phyloP scores from a whole-genome alignment of 495 filamentous ascomycete species.

The Viridothelium virens region DNA sequence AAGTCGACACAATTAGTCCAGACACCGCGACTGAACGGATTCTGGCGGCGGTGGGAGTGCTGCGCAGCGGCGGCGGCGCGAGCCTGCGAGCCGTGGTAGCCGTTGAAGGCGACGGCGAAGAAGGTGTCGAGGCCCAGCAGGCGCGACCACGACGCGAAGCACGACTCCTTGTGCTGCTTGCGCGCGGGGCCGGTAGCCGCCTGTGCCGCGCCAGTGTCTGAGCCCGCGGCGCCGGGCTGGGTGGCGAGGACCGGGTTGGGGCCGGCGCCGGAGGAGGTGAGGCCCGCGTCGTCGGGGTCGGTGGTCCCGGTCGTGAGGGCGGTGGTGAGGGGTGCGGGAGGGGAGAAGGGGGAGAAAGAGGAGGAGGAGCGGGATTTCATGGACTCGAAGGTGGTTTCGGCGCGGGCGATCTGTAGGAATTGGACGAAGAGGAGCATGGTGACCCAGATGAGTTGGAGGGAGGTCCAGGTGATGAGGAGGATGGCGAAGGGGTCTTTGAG shows the following conservation, averaged over 20 bases:
- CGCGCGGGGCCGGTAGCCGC: constrained; percentile 29
- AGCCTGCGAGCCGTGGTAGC: constrained; percentile 50
- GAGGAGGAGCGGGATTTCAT: constrained; percentile 64
- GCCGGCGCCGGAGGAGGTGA: constrained; percentile 41
- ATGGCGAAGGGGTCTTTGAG: constrained; percentile 78
- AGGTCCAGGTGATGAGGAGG: constrained; percentile 65
- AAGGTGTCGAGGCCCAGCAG: constrained; percentile 88
- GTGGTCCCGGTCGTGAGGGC: constrained; percentile 69
- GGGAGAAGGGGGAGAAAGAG: constrained; percentile 37
- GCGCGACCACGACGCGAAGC: constrained; percentile 69
- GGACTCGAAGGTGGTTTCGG: constrained; percentile 91
- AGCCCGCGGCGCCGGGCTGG: constrained; percentile 16
- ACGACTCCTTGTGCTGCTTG: constrained; percentile 41
- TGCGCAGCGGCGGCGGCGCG: constrained; percentile 43
- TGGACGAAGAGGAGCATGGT: constrained; percentile 92
- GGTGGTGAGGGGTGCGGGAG: constrained; percentile 57
- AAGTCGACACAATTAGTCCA: constrained; percentile 90
- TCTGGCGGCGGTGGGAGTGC: constrained; percentile 47
- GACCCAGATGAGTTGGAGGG: constrained; percentile 83
- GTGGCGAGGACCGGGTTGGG: constrained; percentile 24
- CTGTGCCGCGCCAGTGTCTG: constrained; percentile 36
- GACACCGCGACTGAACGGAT: constrained; percentile 77
- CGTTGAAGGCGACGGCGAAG: constrained; percentile 53
- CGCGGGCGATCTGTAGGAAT: constrained; percentile 79
- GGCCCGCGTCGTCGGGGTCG: constrained; percentile 59